Percentiles rank a stretch among this genome's conserved stretches.
Conservation (phyloP, 192 early-diverging fungal species). For the Coemansia sp. region DNA sequence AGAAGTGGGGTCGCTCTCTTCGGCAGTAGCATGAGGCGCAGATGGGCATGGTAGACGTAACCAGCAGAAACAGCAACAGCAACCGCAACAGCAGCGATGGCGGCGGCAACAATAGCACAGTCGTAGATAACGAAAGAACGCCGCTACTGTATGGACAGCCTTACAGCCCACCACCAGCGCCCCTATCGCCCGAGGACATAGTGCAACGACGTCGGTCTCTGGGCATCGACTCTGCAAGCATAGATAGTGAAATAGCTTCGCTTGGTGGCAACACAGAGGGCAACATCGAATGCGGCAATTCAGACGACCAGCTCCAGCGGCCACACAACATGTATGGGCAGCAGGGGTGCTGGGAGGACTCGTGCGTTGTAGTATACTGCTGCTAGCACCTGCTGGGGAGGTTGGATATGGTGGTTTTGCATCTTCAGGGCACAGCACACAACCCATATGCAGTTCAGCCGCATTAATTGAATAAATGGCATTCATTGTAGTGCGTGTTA, state of each 20-base stretch:
- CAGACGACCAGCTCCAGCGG: neutral
- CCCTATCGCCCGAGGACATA: slow-evolving; percentile 47
- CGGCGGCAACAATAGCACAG: neutral
- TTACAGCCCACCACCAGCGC: slow-evolving; percentile 44
- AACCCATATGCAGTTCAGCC: too few relatives aligned
- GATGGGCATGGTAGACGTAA: neutral
- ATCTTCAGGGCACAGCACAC: too few relatives aligned
- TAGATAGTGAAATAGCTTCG: slow-evolving; percentile 1
- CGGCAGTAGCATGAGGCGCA: neutral
- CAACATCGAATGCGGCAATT: neutral
- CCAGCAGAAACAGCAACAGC: neutral
- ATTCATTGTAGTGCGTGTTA: too few relatives aligned
- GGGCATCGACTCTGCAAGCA: slow-evolving; percentile 28
- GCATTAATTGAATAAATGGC: too few relatives aligned
- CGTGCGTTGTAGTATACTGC: neutral
- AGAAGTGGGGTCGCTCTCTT: neutral
- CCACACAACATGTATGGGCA: neutral
- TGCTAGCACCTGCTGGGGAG: neutral
- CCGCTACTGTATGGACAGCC: slow-evolving; percentile 18
- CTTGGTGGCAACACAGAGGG: neutral
- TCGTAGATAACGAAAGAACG: slow-evolving; percentile 9
- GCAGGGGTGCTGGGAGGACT: slow-evolving; percentile 2
- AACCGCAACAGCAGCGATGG: too few relatives aligned
- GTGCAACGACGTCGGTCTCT: slow-evolving; percentile 41
- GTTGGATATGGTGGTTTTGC: too few relatives aligned